phyloP scores from a whole-genome alignment of 441 rosid genomes.

The Daphne laureola region DNA sequence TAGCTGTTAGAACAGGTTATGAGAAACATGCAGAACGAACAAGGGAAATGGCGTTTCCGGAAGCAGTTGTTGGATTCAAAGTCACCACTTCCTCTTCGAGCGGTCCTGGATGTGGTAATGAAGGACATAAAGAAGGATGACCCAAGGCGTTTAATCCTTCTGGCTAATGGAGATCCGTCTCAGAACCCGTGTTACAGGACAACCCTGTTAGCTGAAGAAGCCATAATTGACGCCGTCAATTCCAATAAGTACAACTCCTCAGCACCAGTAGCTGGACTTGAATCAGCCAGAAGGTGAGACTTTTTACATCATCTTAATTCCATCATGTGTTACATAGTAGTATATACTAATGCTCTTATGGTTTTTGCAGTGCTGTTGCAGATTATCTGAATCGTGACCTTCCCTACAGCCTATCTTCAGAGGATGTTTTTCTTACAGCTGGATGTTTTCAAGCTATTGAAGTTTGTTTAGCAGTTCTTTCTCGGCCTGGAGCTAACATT shows the following conservation, averaged over 20 bases:
- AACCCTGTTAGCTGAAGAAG: conserved; percentile 30
- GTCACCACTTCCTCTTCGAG: conserved; percentile 23
- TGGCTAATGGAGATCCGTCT: conserved; percentile 53
- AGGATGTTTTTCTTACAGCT: conserved; percentile 29
- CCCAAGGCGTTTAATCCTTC: conserved; percentile 20
- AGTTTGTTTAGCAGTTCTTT: conserved; percentile 23
- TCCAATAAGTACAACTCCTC: conserved; percentile 37
- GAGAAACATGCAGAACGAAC: conserved; percentile 17
- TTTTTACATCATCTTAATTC: too few relatives aligned
- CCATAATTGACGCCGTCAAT: conserved; percentile 31
- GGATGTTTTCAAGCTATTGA: conserved; percentile 47
- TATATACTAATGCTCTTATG: background rate
- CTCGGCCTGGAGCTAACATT: conserved; percentile 37
- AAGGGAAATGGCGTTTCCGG: conserved; percentile 22
- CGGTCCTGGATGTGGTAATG: conserved; percentile 23
- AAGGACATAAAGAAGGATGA: conserved; percentile 25
- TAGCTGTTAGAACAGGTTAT: background rate
- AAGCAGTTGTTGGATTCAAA: conserved; percentile 14
- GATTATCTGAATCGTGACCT: conserved; percentile 44
- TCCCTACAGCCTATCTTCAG: conserved; percentile 40
- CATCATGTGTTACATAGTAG: too few relatives aligned
- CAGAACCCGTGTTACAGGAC: conserved; percentile 35
- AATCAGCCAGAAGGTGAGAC: conserved; percentile 23
- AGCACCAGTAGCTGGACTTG: conserved; percentile 27
- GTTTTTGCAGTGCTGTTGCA: conserved; percentile 43